Evolutionary conservation across 768 basidiomycete genomes (phyloP), one percentile per base, ranked within the genome.

Genomic region (Amyloporia xantha): DNA sequence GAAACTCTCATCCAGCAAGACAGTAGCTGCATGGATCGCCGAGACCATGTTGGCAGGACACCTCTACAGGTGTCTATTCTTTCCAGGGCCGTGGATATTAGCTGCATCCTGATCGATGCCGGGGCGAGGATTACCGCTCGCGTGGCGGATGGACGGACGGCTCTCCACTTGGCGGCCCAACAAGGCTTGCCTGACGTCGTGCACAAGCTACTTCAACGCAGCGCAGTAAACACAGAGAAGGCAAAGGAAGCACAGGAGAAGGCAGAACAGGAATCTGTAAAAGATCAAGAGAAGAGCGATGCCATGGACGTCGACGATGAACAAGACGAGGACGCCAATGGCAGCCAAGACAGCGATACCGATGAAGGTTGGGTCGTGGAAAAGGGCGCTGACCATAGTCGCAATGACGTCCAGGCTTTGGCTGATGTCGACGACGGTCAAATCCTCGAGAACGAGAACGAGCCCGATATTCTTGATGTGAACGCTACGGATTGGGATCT

Each of bases 31-130:
- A 57, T 81, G 21, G 70, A 79, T 54, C 68, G 70, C 30, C 74
- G 81, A 2, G 81, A 82, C 60, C 77, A 81, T 45, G 78, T 82
- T 36, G 82, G 81, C 0, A 76, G 82, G 3, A 78, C 79, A 5
- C 64, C 74, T 1, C 66, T 83, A n/a, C 82, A 82, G 43, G 62
- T 81, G 28, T 79, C 80, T 2, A 73, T 83, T 42, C 46, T 81
- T 13, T 68, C 68, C 37, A 67, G 68, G 33, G 71, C 71, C 0
- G 56, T 56, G 3, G 76, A 76, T 1, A 72, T 79, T 44, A 76
- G 76, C 0, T 64, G 64, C 50, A 71, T 73, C 28, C 68, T 83
- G 26, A 69, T 83, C 42, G 74, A 81, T 35, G 74, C 75, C 12
- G 77, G 76, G 2, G 78, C 75, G 2, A 67, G 77, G 44, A 78